Percentiles rank a stretch among this genome's conserved stretches.
These are phyloP conservation scores for Fonsecaea erecta DNA, from an alignment of 2,329 filamentous ascomycete genomes.

Conservation along the genomic window DNA sequence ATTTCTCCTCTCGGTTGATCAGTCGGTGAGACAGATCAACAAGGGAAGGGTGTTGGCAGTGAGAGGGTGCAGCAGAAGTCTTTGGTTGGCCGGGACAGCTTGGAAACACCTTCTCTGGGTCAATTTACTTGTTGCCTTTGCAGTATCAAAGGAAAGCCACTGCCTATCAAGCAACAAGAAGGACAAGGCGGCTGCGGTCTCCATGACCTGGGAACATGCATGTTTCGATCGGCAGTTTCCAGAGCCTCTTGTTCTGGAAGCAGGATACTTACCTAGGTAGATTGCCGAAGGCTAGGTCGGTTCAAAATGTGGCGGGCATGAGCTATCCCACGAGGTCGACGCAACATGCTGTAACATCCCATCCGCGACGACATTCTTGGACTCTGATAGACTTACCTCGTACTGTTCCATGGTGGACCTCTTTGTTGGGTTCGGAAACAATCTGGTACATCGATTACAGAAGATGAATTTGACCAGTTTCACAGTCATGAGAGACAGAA, in stretches of 20 bases:
- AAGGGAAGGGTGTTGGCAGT: neutral
- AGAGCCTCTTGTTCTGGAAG: neutral
- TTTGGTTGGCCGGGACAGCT: neutral
- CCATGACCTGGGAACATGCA: neutral
- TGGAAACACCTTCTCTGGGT: neutral
- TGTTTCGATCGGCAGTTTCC: neutral
- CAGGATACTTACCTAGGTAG: slow-evolving; percentile 2
- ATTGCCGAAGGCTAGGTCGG: slow-evolving; percentile 9
- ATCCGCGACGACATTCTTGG: neutral
- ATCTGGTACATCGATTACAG: neutral
- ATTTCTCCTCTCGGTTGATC: neutral
- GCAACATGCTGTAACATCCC: neutral
- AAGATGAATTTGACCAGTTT: neutral
- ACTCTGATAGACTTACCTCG: neutral
- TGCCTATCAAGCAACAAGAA: slow-evolving; percentile 7
- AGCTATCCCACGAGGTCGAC: neutral
- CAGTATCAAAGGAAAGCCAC: neutral
- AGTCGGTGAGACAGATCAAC: neutral
- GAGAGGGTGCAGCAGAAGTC: neutral
- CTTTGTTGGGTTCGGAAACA: neutral
- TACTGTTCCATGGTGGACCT: neutral
- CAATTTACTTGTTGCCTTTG: neutral
- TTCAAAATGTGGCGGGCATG: slow-evolving; percentile 10
- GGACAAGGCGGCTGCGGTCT: neutral
- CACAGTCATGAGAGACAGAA: neutral